Conservation (phyloP, 306 rosid genomes). For the Sophora flavescens region DNA sequence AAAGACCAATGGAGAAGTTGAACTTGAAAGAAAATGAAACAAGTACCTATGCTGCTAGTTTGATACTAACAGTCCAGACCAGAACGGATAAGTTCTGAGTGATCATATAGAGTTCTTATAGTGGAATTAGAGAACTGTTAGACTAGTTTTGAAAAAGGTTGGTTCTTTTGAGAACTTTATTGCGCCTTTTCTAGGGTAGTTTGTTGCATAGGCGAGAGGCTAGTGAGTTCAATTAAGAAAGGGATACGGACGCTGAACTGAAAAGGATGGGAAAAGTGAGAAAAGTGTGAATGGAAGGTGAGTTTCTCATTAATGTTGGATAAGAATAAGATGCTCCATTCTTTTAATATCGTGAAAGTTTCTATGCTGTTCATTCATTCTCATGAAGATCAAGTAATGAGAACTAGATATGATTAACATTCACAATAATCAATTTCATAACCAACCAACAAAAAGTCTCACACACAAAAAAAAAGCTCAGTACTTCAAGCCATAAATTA, state of each 20-base stretch:
- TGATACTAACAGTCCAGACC: not conserved
- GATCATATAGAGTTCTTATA: constrained; percentile 26
- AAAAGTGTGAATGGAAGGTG: constrained; percentile 43
- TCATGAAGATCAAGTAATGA: not conserved
- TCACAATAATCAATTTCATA: not conserved
- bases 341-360: not conserved
- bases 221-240: constrained; percentile 49
- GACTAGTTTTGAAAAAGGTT: constrained; percentile 6
- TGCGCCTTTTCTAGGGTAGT: constrained; percentile 17
- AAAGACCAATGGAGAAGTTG: constrained; percentile 17
- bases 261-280: constrained; percentile 39
- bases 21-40: constrained; percentile 22
- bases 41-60: constrained; percentile 31
- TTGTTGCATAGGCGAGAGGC: constrained; percentile 42
- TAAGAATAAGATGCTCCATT: constrained; percentile 12
- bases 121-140: constrained; percentile 15
- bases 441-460: not conserved
- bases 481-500: not conserved
- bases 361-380: not conserved
- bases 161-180: constrained; percentile 27
- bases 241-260: constrained; percentile 29
- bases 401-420: not conserved
- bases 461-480: not conserved
- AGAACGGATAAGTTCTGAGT: constrained; percentile 24
- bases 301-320: constrained; percentile 4